Evolutionary conservation across 345 rosid genomes (phyloP).

Genomic region (Stellera chamaejasme): DNA sequence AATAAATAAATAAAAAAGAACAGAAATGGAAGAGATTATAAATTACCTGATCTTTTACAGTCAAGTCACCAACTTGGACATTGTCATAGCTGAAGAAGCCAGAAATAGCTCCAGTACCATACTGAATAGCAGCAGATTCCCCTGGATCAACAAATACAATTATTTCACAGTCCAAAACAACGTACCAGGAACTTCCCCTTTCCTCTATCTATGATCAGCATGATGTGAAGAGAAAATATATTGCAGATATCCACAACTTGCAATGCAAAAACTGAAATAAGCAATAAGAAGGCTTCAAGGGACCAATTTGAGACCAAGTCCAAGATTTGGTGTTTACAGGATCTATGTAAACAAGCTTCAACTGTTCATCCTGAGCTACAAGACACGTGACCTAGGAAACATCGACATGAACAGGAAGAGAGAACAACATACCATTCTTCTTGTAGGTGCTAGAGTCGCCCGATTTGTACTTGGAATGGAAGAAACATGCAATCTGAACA

Average conservation of each 20-base stretch:
- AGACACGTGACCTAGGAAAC: neutral
- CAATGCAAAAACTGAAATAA: too few relatives aligned
- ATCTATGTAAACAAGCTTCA: too few relatives aligned
- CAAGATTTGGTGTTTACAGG: too few relatives aligned
- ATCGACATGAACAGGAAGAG: neutral
- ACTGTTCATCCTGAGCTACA: neutral
- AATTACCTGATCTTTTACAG: constrained; percentile 66
- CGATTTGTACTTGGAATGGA: constrained; percentile 79
- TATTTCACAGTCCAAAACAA: too few relatives aligned
- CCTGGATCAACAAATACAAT: constrained; percentile 31
- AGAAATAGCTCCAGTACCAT: constrained; percentile 79
- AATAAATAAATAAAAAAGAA: neutral
- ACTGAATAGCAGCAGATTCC: constrained; percentile 66
- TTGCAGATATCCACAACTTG: too few relatives aligned
- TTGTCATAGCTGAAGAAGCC: constrained; percentile 80
- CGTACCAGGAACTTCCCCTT: too few relatives aligned
- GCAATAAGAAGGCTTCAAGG: too few relatives aligned
- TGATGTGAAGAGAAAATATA: too few relatives aligned
- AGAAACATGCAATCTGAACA: constrained; percentile 64
- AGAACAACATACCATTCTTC: constrained; percentile 58
- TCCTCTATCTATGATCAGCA: too few relatives aligned
- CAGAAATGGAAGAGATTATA: neutral
- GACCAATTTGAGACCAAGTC: too few relatives aligned
- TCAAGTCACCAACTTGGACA: constrained; percentile 65
- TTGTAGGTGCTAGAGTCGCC: constrained; percentile 63